A percentile compares a stretch with the other conserved stretches of the same genome.
phyloP scores from a whole-genome alignment of 768 basidiomycete genomes.

The Mrakia gelida region DNA sequence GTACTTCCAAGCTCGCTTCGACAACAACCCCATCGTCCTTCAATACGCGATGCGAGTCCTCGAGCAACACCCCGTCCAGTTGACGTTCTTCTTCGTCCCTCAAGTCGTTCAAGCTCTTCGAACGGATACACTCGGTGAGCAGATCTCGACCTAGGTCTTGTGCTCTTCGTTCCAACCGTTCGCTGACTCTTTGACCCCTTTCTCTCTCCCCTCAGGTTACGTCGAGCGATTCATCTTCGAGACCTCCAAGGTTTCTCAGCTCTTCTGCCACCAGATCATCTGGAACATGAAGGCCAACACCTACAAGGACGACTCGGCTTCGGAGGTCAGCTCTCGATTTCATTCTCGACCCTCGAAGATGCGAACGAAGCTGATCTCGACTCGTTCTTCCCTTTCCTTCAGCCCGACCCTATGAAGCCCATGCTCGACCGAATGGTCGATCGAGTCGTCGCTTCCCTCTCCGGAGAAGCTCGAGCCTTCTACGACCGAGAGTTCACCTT shows the following conservation, averaged over 20 bases:
- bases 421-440: conserved; percentile 80
- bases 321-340: conserved; percentile 56
- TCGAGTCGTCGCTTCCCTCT: conserved; percentile 73
- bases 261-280: conserved; percentile 98
- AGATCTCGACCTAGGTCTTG: no score
- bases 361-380: not conserved
- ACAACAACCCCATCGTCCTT: conserved; percentile 74
- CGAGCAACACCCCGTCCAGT: conserved; percentile 86
- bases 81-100: conserved; percentile 98
- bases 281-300: conserved; percentile 99
- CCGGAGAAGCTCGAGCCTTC: conserved; percentile 80
- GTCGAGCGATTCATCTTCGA: conserved; percentile 93
- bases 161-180: no score
- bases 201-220: conserved; percentile 58
- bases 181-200: not conserved
- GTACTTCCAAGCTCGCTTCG: conserved; percentile 74
- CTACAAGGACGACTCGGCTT: conserved; percentile 82
- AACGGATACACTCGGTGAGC: conserved; percentile 77
- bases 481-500: conserved; percentile 94
- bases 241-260: conserved; percentile 91
- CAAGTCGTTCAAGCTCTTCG: conserved; percentile 96
- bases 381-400: conserved; percentile 15
- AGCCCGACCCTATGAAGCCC: conserved; percentile 96
- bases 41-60: conserved; percentile 96
- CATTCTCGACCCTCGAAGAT: not conserved